Evolutionary conservation across 768 basidiomycete genomes (phyloP).

Genomic region (Phaeotremella skinneri): DNA sequence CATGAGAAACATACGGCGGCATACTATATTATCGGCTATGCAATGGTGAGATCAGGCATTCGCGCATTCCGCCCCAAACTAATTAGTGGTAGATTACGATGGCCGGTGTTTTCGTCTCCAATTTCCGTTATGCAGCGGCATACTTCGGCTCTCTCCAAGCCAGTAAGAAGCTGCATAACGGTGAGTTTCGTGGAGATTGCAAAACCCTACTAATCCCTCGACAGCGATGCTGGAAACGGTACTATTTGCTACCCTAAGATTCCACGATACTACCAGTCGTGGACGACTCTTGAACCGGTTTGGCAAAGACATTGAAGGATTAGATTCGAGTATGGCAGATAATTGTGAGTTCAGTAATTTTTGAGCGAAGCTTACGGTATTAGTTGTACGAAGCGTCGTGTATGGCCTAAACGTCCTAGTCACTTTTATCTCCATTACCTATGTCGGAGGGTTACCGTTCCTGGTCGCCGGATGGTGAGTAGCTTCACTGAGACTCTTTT

Average conservation of each 20-base stretch:
- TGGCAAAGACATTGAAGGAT: conserved; percentile 78
- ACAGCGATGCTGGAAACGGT: conserved; percentile 70
- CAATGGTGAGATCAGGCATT: conserved; percentile 51
- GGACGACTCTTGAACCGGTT: conserved; percentile 59
- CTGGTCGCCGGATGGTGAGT: conserved; percentile 57
- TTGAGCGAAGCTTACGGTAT: conserved; percentile 1
- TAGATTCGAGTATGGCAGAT: conserved; percentile 79
- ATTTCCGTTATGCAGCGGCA: conserved; percentile 56
- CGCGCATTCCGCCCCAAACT: background rate
- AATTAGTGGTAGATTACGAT: conserved; percentile 59
- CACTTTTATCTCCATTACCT: conserved; percentile 69
- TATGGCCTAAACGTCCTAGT: conserved; percentile 68
- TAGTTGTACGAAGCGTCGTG: conserved; percentile 60
- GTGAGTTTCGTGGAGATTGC: conserved; percentile 50
- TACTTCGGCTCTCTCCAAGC: conserved; percentile 82
- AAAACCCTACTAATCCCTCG: conserved; percentile 26
- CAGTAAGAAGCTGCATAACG: conserved; percentile 71
- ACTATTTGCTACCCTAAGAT: conserved; percentile 81
- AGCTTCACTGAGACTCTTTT: background rate
- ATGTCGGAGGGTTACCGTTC: conserved; percentile 77
- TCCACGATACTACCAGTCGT: conserved; percentile 87
- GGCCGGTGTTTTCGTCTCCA: conserved; percentile 58
- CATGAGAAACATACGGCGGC: conserved; percentile 53
- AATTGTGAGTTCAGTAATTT: conserved; percentile 60
- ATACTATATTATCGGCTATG: conserved; percentile 72